These are phyloP conservation scores for Schizophyllum commune DNA, from an alignment of 1,284 basidiomycete species.

Conservation along the genomic window DNA sequence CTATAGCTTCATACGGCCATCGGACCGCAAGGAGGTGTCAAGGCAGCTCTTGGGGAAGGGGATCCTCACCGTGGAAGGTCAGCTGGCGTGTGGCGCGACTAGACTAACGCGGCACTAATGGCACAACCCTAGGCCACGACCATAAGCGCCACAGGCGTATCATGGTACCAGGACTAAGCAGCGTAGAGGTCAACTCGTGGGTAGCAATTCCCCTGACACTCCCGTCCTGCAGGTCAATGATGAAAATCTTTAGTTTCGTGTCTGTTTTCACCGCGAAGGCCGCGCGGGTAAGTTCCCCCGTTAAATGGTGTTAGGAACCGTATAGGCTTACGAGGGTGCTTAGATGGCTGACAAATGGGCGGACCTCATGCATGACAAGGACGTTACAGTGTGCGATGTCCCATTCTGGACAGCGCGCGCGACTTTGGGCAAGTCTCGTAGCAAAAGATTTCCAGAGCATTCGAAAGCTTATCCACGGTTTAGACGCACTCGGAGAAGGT, in stretches of 20 bases:
- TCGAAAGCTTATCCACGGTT: conserved; percentile 9
- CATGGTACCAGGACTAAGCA: conserved; percentile 30
- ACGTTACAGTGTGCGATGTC: background rate
- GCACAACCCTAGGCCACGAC: conserved; percentile 18
- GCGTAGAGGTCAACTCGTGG: conserved; percentile 16
- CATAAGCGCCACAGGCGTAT: conserved; percentile 30
- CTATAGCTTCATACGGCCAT: conserved; percentile 28
- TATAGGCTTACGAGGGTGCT: background rate
- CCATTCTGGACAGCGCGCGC: background rate
- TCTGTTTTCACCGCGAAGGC: conserved; percentile 28
- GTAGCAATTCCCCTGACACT: background rate
- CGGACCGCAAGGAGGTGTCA: conserved; percentile 24
- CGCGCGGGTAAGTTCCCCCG: conserved; percentile 15
- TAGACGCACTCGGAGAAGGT: background rate
- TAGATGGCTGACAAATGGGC: background rate
- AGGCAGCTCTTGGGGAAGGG: conserved; percentile 14
- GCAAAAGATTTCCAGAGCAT: background rate
- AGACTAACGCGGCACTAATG: background rate
- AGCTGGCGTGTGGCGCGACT: background rate
- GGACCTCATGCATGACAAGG: background rate
- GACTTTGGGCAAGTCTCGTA: background rate
- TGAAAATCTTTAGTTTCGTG: conserved; percentile 18
- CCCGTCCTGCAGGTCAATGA: background rate
- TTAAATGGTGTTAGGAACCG: background rate
- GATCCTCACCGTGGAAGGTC: conserved; percentile 4